Percentiles rank a stretch among this genome's conserved stretches.
These are phyloP conservation scores for Candida xiaguanensis DNA, from an alignment of 805 yeast species.

Conservation along the genomic window DNA sequence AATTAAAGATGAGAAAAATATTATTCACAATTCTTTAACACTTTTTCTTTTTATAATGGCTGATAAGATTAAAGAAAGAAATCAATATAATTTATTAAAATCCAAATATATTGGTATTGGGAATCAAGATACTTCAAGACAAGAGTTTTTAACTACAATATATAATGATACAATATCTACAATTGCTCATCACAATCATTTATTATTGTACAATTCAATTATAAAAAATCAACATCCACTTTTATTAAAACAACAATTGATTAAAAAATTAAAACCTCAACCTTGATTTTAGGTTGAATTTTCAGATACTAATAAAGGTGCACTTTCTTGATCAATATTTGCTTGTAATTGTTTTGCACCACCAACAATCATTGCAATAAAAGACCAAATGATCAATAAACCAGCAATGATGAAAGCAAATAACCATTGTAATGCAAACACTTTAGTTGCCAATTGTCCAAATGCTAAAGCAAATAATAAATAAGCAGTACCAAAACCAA, in stretches of 20 bases:
- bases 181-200: constrained; percentile 54
- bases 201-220: constrained; percentile 52
- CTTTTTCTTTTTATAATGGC: constrained; percentile 24
- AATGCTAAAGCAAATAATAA: constrained; percentile 64
- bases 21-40: too few species aligned
- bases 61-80: constrained; percentile 37
- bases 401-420: constrained; percentile 70
- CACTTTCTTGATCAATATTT: constrained; percentile 22
- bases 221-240: constrained; percentile 43
- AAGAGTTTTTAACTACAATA: constrained; percentile 66
- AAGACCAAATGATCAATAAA: constrained; percentile 48
- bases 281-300: background rate
- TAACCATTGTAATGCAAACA: constrained; percentile 81
- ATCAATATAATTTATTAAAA: constrained; percentile 31
- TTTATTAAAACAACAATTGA: constrained; percentile 25
- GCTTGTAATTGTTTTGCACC: constrained; percentile 5
- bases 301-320: constrained; percentile 32
- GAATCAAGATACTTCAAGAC: constrained; percentile 60
- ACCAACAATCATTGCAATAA: constrained; percentile 44
- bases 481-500: constrained; percentile 57
- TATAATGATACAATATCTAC: constrained; percentile 65
- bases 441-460: constrained; percentile 64
- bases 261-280: constrained; percentile 26
- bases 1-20: too few species aligned
- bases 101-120: constrained; percentile 74